Evolutionary conservation across 1,284 basidiomycete species (phyloP), one percentile per base, ranked within the genome.

Genomic region (Ganoderma sp.): DNA sequence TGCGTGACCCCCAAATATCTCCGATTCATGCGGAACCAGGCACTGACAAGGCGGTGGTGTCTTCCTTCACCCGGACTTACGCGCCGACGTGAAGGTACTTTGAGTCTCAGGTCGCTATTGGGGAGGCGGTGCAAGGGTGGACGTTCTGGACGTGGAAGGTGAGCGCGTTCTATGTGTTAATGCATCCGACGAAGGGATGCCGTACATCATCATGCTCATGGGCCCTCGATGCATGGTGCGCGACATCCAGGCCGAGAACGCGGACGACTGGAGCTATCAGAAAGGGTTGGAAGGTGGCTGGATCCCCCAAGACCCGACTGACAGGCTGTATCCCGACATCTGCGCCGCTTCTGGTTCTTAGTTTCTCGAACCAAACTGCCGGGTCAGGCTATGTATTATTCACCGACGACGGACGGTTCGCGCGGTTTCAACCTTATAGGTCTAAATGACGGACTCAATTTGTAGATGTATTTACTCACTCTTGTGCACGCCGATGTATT

Each of bases 71-170:
- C 22, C 15, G 37, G 48, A 63, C 68, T 12, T 62, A 34, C 34
- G n/a, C 52, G 42, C 39, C 63, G 32, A 9, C 34, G 41, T 14
- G 22, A 59, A 90, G 88, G 74, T 91, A 92, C 79, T 96, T 88
- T 85, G 93, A 95, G 77, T 89, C 89, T 2, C 94, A 96, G 78
- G 84, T 87, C 41, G 83, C 86, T 61, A 82, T 89, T 63, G 89
- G 88, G 5, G 90, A 91, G 78, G 81, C 79, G 22, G 82, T 88
- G 9, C 85, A 88, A 63, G 92, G 93, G n/a, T 94, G 92, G 92
- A 82, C 92, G n/a, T 91, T 85, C 77, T 94, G 92, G 92, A 88
- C 91, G 14, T 94, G 92, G 91, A 93, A 93, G 86, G 90, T 88
- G 61, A 43, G 82, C 8, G 2, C 37, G 37, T 59, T 22, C 39